A percentile compares a stretch with the other conserved stretches of the same genome.
phyloP scores from a whole-genome alignment of 306 rosid genomes.

The Argentina anserina region DNA sequence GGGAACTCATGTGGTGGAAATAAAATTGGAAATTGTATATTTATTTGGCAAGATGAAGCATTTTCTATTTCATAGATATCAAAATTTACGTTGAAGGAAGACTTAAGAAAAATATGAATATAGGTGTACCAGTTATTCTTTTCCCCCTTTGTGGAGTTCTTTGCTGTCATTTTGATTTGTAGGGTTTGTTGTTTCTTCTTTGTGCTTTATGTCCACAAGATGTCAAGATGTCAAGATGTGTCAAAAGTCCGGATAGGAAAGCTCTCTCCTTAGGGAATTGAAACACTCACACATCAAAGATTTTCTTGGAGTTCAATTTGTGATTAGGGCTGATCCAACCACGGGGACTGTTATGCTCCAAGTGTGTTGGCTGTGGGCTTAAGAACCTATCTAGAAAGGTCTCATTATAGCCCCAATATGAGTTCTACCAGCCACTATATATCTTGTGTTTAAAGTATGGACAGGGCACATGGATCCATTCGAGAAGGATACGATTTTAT shows the following conservation, averaged over 20 bases:
- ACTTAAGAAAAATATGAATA: neutral
- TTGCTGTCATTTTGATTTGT: constrained; percentile 17
- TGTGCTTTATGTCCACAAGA: constrained; percentile 81
- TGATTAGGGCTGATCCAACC: constrained; percentile 65
- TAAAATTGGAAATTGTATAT: neutral
- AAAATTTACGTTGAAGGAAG: neutral
- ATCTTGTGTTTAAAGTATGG: neutral
- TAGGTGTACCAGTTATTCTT: neutral
- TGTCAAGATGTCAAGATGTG: no score
- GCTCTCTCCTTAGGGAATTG: constrained; percentile 71
- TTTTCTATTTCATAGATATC: neutral
- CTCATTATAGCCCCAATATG: no score
- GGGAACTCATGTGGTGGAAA: neutral
- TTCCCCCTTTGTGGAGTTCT: neutral
- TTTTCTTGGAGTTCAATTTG: constrained; percentile 64
- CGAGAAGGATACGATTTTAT: no score
- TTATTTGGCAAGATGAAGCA: neutral
- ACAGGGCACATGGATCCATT: neutral
- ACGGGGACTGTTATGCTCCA: constrained; percentile 60
- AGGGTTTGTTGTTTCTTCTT: constrained; percentile 88
- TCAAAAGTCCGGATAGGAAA: constrained; percentile 87
- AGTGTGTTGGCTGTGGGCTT: constrained; percentile 69
- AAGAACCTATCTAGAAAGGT: constrained; percentile 73
- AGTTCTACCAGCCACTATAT: neutral
- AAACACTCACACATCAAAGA: constrained; percentile 66